Base-by-base conservation (phyloP, 495 filamentous ascomycete genomes). In the Penicillium angulare region DNA sequence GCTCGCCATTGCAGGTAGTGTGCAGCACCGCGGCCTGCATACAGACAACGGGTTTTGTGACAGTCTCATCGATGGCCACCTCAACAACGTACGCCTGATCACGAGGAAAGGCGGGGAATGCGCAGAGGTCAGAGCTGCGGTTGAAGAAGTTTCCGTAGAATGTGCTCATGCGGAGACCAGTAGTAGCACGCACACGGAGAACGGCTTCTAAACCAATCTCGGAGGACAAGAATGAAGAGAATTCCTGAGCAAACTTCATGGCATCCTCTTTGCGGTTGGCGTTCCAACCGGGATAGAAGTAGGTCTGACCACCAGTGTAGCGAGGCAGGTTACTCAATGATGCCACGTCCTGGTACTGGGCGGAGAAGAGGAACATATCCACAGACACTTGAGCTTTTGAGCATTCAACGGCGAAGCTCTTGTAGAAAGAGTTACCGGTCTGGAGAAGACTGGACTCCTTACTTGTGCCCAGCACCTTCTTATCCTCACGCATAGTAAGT, bases 71-170 rank as follows among this genome's bases (percentile, higher is more conserved):
- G 53, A 98, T 97, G 7, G 93, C 92, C 46, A 98, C 95, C 64
- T 98, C 93, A 29, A 98, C 93, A n/a, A 97, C 93, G 64, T 97
- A 98, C 39, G 87, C 88, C 63, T 98, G 93, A 63, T 98, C 93
- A 63, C 93, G 84, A 16, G 93, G 93, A 77, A 98, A 97, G 5
- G 95, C 93, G 1, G 92, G 92, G 79, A 97, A 97, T 18, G 92
- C 92, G 64, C 92, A 97, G 41, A 98, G 85, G 72, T 98, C 95
- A 15, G 90, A 96, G 62, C 87, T 92, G 48, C 93, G 82, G 72
- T 97, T 98, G 80, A 98, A 98, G 73, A 98, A 98, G 71, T 98
- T 98, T 53, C 93, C 93, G 70, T 97, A 98, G 76, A 98, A 98
- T 0, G 92, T 89, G 74, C 80, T 95, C 90, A 97, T 97, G 26